phyloP scores from a whole-genome alignment of 176 grass and related monocot species.

The Lolium multiflorum region DNA sequence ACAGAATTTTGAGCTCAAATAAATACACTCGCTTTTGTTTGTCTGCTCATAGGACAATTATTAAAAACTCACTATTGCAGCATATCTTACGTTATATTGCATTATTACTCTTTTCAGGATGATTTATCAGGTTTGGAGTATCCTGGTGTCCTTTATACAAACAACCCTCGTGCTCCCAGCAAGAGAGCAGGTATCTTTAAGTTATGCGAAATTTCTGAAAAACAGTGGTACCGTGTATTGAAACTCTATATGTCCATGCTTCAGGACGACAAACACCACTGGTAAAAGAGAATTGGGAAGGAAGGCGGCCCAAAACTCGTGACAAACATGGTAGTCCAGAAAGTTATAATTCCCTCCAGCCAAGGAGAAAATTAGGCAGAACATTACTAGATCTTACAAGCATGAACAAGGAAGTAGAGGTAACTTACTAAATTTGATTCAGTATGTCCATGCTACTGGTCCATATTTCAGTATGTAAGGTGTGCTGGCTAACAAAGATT shows the following conservation, averaged over 20 bases:
- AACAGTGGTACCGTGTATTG: slow-evolving; percentile 19
- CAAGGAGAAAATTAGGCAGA: slow-evolving; percentile 38
- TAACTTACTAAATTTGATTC: slow-evolving; percentile 48
- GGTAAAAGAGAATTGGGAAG: slow-evolving; percentile 59
- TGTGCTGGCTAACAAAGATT: slow-evolving; percentile 28
- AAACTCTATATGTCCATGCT: slow-evolving; percentile 29
- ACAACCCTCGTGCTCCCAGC: slow-evolving; percentile 37
- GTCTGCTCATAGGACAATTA: slow-evolving; percentile 18
- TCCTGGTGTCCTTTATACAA: slow-evolving; percentile 63
- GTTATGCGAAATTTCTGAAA: slow-evolving; percentile 16
- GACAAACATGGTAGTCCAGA: slow-evolving; percentile 37
- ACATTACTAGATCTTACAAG: slow-evolving; percentile 42
- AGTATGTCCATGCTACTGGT: slow-evolving; percentile 26
- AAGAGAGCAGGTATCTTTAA: slow-evolving; percentile 54
- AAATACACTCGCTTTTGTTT: neutral
- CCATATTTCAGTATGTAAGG: slow-evolving; percentile 36
- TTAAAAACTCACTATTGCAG: neutral
- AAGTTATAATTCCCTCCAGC: slow-evolving; percentile 29
- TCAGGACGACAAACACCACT: slow-evolving; percentile 46
- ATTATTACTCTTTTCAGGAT: slow-evolving; percentile 60
- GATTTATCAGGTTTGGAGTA: slow-evolving; percentile 61
- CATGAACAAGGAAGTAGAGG: slow-evolving; percentile 65
- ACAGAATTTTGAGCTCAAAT: neutral
- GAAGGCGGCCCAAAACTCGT: slow-evolving; percentile 48
- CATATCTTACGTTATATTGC: slow-evolving; percentile 9